Evolutionary conservation across 1,139 yeast species (phyloP).

Genomic region (Zygoascus meyerae): DNA sequence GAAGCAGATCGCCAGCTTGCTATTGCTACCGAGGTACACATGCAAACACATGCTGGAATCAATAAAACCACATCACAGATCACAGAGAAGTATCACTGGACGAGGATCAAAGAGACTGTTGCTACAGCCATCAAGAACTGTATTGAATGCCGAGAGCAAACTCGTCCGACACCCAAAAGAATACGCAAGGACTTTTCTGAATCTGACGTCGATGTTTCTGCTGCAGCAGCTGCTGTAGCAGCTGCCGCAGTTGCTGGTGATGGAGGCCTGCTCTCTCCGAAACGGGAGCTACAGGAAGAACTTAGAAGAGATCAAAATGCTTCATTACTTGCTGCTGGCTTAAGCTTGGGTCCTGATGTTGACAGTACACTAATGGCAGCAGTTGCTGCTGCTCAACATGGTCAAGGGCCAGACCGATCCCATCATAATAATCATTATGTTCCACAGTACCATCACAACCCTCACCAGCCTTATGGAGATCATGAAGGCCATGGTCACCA

Average conservation of each 20-base stretch:
- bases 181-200: slow-evolving; percentile 19
- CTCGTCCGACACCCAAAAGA: slow-evolving; percentile 28
- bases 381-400: slow-evolving; percentile 49
- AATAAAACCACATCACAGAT: slow-evolving; percentile 77
- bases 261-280: slow-evolving; percentile 8
- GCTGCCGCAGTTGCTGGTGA: slow-evolving; percentile 15
- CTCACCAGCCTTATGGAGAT: slow-evolving; percentile 12
- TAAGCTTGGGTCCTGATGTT: slow-evolving; percentile 44
- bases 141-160: slow-evolving; percentile 56
- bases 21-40: slow-evolving; percentile 68
- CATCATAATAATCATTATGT: slow-evolving; percentile 9
- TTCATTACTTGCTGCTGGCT: slow-evolving; percentile 19
- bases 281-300: slow-evolving; percentile 6
- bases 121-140: slow-evolving; percentile 75
- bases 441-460: slow-evolving; percentile 9
- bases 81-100: slow-evolving; percentile 84
- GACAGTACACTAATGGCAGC: slow-evolving; percentile 55
- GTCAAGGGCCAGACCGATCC: slow-evolving; percentile 15
- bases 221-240: slow-evolving; percentile 17
- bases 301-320: slow-evolving; percentile 13
- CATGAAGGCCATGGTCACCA: slow-evolving; percentile 16
- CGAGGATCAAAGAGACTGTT: slow-evolving; percentile 82
- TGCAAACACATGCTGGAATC: slow-evolving; percentile 76
- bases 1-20: slow-evolving; percentile 69
- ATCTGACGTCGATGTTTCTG: slow-evolving; percentile 15